Evolutionary conservation across 2,329 filamentous ascomycete species (phyloP).

Genomic region (Pseudocercospora eumusae): DNA sequence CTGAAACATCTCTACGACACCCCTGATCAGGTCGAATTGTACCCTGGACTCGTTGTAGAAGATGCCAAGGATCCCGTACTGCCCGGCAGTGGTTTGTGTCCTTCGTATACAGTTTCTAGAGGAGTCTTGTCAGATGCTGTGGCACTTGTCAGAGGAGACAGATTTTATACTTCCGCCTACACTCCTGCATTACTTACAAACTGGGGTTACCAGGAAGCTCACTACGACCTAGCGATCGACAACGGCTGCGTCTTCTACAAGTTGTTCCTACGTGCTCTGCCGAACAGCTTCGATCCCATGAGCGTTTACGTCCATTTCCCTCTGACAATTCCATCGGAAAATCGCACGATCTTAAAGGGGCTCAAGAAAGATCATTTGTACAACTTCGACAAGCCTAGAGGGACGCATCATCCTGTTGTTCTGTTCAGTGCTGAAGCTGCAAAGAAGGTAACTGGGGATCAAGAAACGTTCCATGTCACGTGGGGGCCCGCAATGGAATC

Average conservation of each 20-base stretch:
- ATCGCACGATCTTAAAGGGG: constrained; percentile 46
- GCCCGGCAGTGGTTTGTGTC: constrained; percentile 56
- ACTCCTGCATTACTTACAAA: constrained; percentile 42
- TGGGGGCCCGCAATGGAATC: constrained; percentile 51
- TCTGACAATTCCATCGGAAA: constrained; percentile 51
- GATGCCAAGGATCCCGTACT: constrained; percentile 55
- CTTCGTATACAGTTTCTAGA: constrained; percentile 56
- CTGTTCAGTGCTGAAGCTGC: constrained; percentile 51
- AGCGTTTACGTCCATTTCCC: constrained; percentile 55
- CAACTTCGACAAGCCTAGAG: constrained; percentile 39
- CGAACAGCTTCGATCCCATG: constrained; percentile 51
- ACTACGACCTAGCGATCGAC: constrained; percentile 48
- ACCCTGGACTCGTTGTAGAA: constrained; percentile 67
- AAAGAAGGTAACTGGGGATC: constrained; percentile 46
- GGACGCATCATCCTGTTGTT: constrained; percentile 41
- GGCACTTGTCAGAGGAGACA: constrained; percentile 59
- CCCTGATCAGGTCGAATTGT: constrained; percentile 68
- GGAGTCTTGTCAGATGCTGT: constrained; percentile 63
- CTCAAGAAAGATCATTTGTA: constrained; percentile 48
- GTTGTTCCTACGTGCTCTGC: constrained; percentile 54
- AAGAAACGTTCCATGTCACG: constrained; percentile 49
- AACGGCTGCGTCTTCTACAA: constrained; percentile 56
- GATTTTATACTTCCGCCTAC: constrained; percentile 57
- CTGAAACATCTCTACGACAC: constrained; percentile 63
- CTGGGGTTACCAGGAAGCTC: constrained; percentile 52